Evolutionary conservation across 768 basidiomycete genomes (phyloP).

Genomic region (Auriculariales sp.): DNA sequence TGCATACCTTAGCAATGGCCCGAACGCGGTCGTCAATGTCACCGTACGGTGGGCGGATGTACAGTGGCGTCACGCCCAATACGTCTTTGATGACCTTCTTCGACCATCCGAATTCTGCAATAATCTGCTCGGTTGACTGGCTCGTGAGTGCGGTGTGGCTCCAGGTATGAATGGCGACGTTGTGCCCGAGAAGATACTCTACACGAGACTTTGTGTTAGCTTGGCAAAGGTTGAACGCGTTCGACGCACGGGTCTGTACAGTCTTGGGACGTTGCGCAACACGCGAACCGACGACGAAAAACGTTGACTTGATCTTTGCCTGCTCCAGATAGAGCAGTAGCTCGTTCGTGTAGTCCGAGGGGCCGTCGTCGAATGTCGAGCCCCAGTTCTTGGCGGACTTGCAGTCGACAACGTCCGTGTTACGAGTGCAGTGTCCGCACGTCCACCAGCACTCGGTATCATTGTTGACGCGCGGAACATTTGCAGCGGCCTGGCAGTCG

Average conservation of each 20-base stretch:
- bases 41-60: constrained; percentile 36
- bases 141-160: constrained; percentile 16
- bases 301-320: constrained; percentile 25
- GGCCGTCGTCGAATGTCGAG: constrained; percentile 22
- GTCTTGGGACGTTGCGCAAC: constrained; percentile 28
- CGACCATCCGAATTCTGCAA: constrained; percentile 32
- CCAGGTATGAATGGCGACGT: constrained; percentile 71
- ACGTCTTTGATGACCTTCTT: constrained; percentile 28
- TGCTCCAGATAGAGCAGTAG: constrained; percentile 26
- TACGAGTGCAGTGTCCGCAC: constrained; percentile 15
- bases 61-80: constrained; percentile 34
- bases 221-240: too few species aligned
- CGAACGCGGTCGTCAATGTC: constrained; percentile 25
- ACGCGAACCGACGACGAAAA: constrained; percentile 26
- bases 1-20: constrained; percentile 22
- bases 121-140: constrained; percentile 25
- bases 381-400: constrained; percentile 10
- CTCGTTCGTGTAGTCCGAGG: constrained; percentile 27
- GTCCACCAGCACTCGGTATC: constrained; percentile 23
- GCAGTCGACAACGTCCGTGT: constrained; percentile 9
- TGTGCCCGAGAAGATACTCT: constrained; percentile 32
- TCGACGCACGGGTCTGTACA: constrained; percentile 11
- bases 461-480: constrained; percentile 24
- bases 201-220: too few species aligned
- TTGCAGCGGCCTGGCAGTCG: constrained; percentile 38